A percentile compares a stretch with the other conserved stretches of the same genome.
These are phyloP conservation scores for Petunia hybrid DNA, from an alignment of 305 asterid species.

Conservation along the genomic window DNA sequence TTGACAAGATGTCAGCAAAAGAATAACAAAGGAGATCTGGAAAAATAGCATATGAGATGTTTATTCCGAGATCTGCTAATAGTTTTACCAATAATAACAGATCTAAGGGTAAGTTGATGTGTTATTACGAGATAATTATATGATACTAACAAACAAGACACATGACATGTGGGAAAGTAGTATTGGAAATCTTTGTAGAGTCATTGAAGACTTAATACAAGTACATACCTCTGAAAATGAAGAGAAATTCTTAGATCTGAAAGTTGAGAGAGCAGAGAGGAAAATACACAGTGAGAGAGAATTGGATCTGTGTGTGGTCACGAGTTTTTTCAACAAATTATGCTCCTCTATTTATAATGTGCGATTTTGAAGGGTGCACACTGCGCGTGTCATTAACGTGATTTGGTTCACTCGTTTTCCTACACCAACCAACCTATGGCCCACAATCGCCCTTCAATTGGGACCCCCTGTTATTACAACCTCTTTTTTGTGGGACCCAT, in stretches of 20 bases:
- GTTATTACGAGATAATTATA: too few species aligned
- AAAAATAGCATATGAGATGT: not conserved
- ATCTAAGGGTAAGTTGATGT: too few species aligned
- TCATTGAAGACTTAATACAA: too few species aligned
- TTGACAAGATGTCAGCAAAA: too few species aligned
- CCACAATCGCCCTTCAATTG: not conserved
- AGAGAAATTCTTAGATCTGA: not conserved
- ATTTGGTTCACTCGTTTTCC: not conserved
- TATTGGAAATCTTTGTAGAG: too few species aligned
- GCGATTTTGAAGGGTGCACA: not conserved
- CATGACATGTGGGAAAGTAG: too few species aligned
- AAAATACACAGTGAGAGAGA: not conserved
- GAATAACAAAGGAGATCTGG: too few species aligned
- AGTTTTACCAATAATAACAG: not conserved
- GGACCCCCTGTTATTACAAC: not conserved
- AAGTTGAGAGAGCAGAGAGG: not conserved
- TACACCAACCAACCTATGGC: slow-evolving; percentile 19
- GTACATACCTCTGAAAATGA: slow-evolving; percentile 16
- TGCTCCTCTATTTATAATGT: slow-evolving; percentile 16
- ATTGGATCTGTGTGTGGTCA: slow-evolving; percentile 7
- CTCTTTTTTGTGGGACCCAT: too few species aligned
- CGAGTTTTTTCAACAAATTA: not conserved
- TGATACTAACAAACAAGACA: too few species aligned
- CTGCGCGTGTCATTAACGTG: not conserved
- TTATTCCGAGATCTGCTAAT: not conserved